These are phyloP conservation scores for Cucumis cinereus DNA, from an alignment of 306 rosid species.

Conservation along the genomic window DNA sequence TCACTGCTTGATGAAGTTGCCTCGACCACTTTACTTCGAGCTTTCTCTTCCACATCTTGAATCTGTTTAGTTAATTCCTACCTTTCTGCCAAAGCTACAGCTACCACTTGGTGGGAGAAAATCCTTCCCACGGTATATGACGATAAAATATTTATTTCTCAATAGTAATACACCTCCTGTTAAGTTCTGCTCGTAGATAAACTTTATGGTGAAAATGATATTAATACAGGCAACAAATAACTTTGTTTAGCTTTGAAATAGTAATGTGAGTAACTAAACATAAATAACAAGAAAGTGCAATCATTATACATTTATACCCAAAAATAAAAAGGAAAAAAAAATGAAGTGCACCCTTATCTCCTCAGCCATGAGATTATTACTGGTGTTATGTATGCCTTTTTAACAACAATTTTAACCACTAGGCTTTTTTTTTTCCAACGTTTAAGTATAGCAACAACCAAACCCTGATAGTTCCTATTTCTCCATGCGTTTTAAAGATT, in stretches of 20 bases:
- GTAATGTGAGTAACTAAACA: neutral
- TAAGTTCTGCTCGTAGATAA: constrained; percentile 46
- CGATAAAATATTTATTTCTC: constrained; percentile 80
- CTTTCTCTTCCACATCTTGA: constrained; percentile 72
- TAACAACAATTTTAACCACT: constrained; percentile 83
- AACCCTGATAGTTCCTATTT: constrained; percentile 89
- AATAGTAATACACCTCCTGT: constrained; percentile 89
- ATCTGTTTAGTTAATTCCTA: constrained; percentile 53
- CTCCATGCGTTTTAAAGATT: constrained; percentile 45
- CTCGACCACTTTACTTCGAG: constrained; percentile 28
- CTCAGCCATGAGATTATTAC: constrained; percentile 89
- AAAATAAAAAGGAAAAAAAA: neutral
- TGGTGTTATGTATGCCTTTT: constrained; percentile 91
- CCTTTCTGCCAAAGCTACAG: constrained; percentile 68
- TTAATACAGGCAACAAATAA: neutral
- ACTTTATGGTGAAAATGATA: constrained; percentile 7
- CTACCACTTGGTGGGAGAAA: constrained; percentile 77
- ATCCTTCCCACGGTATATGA: constrained; percentile 88
- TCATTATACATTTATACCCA: neutral
- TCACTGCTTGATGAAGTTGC: constrained; percentile 26
- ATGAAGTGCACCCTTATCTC: constrained; percentile 61
- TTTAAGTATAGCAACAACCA: constrained; percentile 69
- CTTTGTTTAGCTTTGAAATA: neutral
- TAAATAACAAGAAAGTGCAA: neutral
- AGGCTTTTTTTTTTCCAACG: constrained; percentile 92